These are phyloP conservation scores for Geosiphon pyriformis DNA, from an alignment of 192 early-diverging fungal species.

Conservation along the genomic window DNA sequence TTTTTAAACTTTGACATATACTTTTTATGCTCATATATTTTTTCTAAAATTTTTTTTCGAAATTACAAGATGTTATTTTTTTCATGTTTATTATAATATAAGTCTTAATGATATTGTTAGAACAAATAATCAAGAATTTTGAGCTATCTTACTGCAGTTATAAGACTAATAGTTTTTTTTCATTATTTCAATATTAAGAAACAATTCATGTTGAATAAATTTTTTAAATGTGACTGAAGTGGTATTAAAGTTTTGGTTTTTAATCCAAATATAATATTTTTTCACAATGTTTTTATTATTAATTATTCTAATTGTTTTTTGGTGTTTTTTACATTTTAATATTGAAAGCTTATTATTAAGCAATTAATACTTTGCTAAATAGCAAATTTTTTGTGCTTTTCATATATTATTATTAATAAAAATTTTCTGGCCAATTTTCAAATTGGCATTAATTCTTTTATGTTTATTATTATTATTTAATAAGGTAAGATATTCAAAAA, in stretches of 20 bases:
- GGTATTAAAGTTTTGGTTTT: not conserved
- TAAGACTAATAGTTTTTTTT: not conserved
- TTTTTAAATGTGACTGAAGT: not conserved
- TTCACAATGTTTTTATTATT: not conserved
- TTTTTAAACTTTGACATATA: not conserved
- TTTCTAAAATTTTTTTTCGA: not conserved
- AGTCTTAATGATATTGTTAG: not conserved
- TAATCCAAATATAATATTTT: not conserved
- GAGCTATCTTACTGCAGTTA: not conserved
- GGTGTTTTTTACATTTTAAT: not conserved
- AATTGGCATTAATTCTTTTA: not conserved
- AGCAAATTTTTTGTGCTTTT: not conserved
- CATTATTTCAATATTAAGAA: not conserved
- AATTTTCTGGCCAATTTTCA: not conserved
- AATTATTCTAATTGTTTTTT: not conserved
- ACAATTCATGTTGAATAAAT: not conserved
- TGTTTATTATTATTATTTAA: not conserved
- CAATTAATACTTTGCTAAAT: not conserved
- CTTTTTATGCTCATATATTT: not conserved
- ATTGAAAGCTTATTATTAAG: not conserved
- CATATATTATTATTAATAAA: not conserved
- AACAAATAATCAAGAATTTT: not conserved
- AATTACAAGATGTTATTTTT: not conserved
- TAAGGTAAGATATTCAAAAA: not conserved
- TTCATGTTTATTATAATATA: not conserved